phyloP scores from a whole-genome alignment of 805 yeast genomes.

The Starmera quercuum region DNA sequence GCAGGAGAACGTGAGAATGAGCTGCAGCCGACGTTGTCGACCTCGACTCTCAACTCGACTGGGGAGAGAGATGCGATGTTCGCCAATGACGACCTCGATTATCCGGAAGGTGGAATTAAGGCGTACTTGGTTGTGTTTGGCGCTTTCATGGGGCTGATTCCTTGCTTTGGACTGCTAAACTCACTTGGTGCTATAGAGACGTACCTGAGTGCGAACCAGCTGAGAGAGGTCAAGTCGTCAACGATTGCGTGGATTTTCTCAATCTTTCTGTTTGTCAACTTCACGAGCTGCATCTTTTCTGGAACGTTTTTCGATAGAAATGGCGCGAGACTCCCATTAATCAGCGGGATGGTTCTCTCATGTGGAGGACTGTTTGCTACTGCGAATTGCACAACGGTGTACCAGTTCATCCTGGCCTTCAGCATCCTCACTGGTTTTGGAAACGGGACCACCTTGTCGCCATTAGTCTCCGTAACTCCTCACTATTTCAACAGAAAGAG shows the following conservation, averaged over 20 bases:
- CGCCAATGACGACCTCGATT: constrained; percentile 21
- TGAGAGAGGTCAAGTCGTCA: constrained; percentile 35
- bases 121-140: constrained; percentile 56
- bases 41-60: constrained; percentile 4
- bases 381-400: constrained; percentile 41
- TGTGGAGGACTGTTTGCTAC: constrained; percentile 44
- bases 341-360: constrained; percentile 32
- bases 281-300: constrained; percentile 39
- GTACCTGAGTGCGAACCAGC: constrained; percentile 48
- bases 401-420: constrained; percentile 55
- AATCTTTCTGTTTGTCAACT: constrained; percentile 40
- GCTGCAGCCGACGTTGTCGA: not conserved
- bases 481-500: constrained; percentile 57
- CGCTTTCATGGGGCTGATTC: constrained; percentile 46
- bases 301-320: constrained; percentile 53
- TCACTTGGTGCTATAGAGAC: constrained; percentile 58
- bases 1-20: not conserved
- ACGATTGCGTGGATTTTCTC: constrained; percentile 62
- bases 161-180: constrained; percentile 49
- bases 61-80: constrained; percentile 10
- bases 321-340: constrained; percentile 38
- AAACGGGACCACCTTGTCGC: constrained; percentile 47
- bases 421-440: constrained; percentile 50
- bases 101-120: constrained; percentile 53
- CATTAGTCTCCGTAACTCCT: constrained; percentile 49